A percentile compares a stretch with the other conserved stretches of the same genome.
phyloP scores from a whole-genome alignment of 768 basidiomycete genomes.

The Hemileccinum rubropunctum region DNA sequence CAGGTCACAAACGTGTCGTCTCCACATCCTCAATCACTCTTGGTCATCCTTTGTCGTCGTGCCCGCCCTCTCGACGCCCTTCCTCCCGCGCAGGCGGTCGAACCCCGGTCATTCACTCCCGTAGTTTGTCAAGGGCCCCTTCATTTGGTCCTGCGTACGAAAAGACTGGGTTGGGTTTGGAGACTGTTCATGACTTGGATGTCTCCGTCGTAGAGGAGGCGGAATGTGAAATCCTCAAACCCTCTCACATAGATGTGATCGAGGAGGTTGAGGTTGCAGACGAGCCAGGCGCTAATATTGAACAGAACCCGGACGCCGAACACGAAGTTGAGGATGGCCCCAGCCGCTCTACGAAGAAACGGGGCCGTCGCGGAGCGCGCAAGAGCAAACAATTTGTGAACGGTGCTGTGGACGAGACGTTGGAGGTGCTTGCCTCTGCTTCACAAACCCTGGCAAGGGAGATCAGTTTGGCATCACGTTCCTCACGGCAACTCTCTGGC shows the following conservation, averaged over 20 bases:
- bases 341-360: slow-evolving; percentile 67
- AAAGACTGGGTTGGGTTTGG: slow-evolving; percentile 42
- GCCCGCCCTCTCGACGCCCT: slow-evolving; percentile 69
- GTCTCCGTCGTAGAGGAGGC: slow-evolving; percentile 38
- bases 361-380: slow-evolving; percentile 80
- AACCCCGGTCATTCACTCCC: slow-evolving; percentile 51
- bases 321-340: slow-evolving; percentile 33
- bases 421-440: slow-evolving; percentile 71
- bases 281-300: slow-evolving; percentile 27
- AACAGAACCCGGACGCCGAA: slow-evolving; percentile 19
- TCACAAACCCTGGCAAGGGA: slow-evolving; percentile 83
- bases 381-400: slow-evolving; percentile 55
- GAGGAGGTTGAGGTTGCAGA: slow-evolving; percentile 40
- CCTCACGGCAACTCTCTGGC: slow-evolving; percentile 31
- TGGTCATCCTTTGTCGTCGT: slow-evolving; percentile 61
- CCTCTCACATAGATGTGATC: slow-evolving; percentile 27
- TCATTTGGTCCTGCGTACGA: slow-evolving; percentile 51
- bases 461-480: slow-evolving; percentile 64
- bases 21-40: slow-evolving; percentile 57
- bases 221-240: slow-evolving; percentile 32
- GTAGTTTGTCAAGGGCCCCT: slow-evolving; percentile 61
- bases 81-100: slow-evolving; percentile 60
- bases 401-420: slow-evolving; percentile 47
- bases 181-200: slow-evolving; percentile 53
- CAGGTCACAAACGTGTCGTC: slow-evolving; percentile 52